Evolutionary conservation across 805 yeast genomes (phyloP), one percentile per base, ranked within the genome.

Genomic region (Ogataea methanolica): DNA sequence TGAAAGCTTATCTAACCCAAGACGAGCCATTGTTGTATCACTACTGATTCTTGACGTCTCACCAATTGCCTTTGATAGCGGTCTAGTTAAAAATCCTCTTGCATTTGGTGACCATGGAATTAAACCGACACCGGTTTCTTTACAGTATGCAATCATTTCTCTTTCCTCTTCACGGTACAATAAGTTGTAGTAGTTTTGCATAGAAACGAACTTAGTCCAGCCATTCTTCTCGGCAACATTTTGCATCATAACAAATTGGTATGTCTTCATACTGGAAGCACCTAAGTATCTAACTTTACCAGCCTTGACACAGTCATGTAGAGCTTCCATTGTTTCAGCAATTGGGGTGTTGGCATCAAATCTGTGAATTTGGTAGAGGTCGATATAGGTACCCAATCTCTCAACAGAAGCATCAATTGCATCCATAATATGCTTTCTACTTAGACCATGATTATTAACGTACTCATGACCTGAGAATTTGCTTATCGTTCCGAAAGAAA

Each of bases 81-180:
- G 80, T 50, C 82, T 69, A 1, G 82, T 70, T 41, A 81, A 65
- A 1, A 73, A 17, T 6, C 85, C 85, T 47, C 77, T 61, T 8
- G 81, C 81, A 46, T 72, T 59, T 26, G 86, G 85, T 8, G 81
- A 74, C 78, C 79, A 81, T 11, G 85, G 85, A 44, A 78, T 70
- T 31, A 79, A 47, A 2, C 81, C 83, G 29, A 82, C 74, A n/a
- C 75, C 75, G 12, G 72, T 71, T 40, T 65, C 68, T 26, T 74
- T 63, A 48, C 82, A 76, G 60, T 65, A 81, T 19, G 75, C 77
- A 48, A 71, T 74, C 71, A 79, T 65, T 56, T 82, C 86, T 16
- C 80, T 65, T 58, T 82, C 86, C 45, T 80, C 85, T 57, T 81
- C 85, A 14, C 86, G 66, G 53, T 76, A 67, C 11, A 79, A 44